A percentile compares a stretch with the other conserved stretches of the same genome.
Conservation (phyloP, 2,329 filamentous ascomycete genomes). For the Fusarium cicatricum region DNA sequence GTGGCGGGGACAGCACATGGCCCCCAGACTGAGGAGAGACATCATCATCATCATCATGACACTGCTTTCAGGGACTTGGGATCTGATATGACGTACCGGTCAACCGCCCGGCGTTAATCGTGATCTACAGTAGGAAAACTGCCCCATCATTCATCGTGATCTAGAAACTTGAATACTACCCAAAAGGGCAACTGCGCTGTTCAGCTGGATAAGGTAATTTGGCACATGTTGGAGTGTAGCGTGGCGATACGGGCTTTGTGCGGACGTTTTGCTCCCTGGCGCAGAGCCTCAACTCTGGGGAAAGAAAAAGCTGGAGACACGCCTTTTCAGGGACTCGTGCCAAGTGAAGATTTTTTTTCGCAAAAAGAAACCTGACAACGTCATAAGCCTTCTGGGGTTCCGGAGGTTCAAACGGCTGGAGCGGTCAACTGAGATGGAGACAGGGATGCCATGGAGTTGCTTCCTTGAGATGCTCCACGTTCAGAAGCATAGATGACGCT, state of each 20-base stretch:
- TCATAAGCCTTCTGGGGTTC: background rate
- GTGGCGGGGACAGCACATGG: background rate
- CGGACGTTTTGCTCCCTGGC: constrained; percentile 28
- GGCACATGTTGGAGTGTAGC: background rate
- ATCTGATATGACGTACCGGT: constrained; percentile 28
- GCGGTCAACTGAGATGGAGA: no score
- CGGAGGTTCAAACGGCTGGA: background rate
- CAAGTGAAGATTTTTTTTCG: background rate
- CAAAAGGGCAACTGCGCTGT: constrained; percentile 2
- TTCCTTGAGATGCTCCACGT: no score
- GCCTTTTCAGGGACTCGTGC: background rate
- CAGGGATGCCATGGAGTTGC: no score
- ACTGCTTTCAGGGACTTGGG: constrained; percentile 9
- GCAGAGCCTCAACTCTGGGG: background rate
- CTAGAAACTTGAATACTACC: constrained; percentile 7
- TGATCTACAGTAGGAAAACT: background rate
- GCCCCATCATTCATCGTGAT: constrained; percentile 23
- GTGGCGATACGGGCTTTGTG: background rate
- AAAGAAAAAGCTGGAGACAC: background rate
- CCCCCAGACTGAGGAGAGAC: constrained; percentile 6
- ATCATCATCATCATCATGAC: constrained; percentile 23
- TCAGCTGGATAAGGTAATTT: constrained; percentile 4
- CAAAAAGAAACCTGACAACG: background rate
- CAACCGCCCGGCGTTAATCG: background rate
- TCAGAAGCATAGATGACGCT: no score